Percentiles rank a stretch among this genome's conserved stretches.
Conservation (phyloP, 257 asterid species). For the Solanum neorickii region DNA sequence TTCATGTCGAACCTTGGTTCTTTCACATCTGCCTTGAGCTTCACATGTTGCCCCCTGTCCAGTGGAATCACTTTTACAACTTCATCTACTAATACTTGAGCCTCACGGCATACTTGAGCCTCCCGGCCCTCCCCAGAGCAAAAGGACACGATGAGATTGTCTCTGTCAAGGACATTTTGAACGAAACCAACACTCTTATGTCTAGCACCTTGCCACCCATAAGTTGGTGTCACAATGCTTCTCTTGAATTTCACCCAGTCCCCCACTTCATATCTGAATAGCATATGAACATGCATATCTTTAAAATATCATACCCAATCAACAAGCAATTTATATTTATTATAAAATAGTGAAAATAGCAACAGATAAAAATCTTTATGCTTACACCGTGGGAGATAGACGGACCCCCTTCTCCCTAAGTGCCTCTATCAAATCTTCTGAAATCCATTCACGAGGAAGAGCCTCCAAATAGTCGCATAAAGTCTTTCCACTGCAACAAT, state of each 20-base stretch:
- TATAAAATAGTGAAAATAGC: background rate
- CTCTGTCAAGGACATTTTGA: constrained; percentile 71
- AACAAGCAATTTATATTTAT: background rate
- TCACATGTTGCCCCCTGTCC: constrained; percentile 98
- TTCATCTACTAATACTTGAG: constrained; percentile 55
- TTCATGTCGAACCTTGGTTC: constrained; percentile 68
- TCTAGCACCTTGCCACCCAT: constrained; percentile 95
- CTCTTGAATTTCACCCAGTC: constrained; percentile 96
- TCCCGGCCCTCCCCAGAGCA: constrained; percentile 80
- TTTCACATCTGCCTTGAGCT: constrained; percentile 71
- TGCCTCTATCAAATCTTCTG: constrained; percentile 88
- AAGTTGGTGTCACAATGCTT: constrained; percentile 55
- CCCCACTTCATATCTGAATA: constrained; percentile 65
- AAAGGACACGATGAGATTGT: constrained; percentile 70
- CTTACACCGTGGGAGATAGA: constrained; percentile 78
- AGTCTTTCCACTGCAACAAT: constrained; percentile 75
- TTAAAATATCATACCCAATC: background rate
- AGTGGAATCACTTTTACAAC: constrained; percentile 85
- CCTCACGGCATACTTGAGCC: constrained; percentile 60
- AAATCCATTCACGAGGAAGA: constrained; percentile 98
- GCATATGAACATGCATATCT: background rate
- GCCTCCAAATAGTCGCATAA: constrained; percentile 83
- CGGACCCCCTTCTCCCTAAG: constrained; percentile 58
- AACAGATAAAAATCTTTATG: background rate
- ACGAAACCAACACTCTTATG: constrained; percentile 92